phyloP scores from a whole-genome alignment of 1,284 basidiomycete genomes.

The Ustilago cynodontis region DNA sequence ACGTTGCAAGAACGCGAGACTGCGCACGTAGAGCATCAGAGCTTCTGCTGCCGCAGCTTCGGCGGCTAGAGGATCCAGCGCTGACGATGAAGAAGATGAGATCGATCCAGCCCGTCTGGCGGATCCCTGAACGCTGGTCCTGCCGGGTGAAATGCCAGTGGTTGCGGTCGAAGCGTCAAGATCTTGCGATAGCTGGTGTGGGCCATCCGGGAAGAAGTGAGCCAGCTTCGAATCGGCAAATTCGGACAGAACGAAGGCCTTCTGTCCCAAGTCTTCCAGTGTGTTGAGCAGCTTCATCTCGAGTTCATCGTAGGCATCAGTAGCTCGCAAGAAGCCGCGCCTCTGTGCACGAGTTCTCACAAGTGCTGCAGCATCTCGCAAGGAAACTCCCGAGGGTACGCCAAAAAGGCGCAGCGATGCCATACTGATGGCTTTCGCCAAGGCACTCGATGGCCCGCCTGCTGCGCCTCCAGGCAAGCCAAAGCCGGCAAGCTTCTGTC shows the following conservation, averaged over 20 bases:
- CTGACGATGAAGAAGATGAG: constrained; percentile 45
- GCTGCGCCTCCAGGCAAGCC: constrained; percentile 18
- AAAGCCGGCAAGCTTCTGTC: constrained; percentile 35
- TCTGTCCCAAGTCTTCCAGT: constrained; percentile 91
- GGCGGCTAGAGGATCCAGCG: constrained; percentile 44
- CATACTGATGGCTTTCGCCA: constrained; percentile 84
- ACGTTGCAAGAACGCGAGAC: constrained; percentile 90
- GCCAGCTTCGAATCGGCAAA: constrained; percentile 94
- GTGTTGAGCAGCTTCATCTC: constrained; percentile 82
- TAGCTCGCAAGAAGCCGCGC: constrained; percentile 41
- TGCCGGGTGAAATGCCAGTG: constrained; percentile 34
- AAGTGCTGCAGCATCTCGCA: constrained; percentile 58
- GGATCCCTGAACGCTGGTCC: constrained; percentile 29
- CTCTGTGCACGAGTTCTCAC: constrained; percentile 66
- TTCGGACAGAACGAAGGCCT: constrained; percentile 90
- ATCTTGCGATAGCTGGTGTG: constrained; percentile 54
- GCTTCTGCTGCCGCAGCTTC: constrained; percentile 76
- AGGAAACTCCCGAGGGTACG: constrained; percentile 71
- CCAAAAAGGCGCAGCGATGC: constrained; percentile 93
- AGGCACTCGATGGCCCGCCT: constrained; percentile 58
- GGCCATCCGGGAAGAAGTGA: constrained; percentile 75
- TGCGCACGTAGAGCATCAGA: constrained; percentile 90
- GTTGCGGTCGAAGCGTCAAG: constrained; percentile 36
- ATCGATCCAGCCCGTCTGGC: constrained; percentile 29
- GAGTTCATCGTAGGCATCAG: constrained; percentile 43